Percentiles rank a stretch among this genome's conserved stretches.
These are phyloP conservation scores for Berberis vulgaris DNA, from an alignment of 164 flowering plant species.

Conservation along the genomic window DNA sequence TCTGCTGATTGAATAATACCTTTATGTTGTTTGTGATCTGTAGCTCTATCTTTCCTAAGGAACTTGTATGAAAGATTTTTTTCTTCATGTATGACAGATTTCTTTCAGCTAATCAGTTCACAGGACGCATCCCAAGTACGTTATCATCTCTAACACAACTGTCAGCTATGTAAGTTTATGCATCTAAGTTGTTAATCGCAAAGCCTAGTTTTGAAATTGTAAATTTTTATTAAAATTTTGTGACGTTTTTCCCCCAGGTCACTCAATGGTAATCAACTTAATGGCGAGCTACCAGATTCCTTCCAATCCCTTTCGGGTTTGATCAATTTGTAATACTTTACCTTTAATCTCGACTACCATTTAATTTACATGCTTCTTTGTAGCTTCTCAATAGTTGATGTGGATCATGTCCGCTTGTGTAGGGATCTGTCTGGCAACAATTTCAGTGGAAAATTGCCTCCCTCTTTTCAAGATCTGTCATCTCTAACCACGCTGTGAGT, in stretches of 20 bases:
- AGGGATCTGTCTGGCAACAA: slow-evolving; percentile 81
- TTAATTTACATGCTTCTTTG: neutral
- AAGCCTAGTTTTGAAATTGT: too few relatives aligned
- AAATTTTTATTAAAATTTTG: neutral
- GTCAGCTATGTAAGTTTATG: too few relatives aligned
- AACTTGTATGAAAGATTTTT: too few relatives aligned
- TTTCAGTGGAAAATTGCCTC: slow-evolving; percentile 72
- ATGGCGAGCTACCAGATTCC: slow-evolving; percentile 75
- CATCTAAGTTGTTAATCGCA: too few relatives aligned
- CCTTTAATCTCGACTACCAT: slow-evolving; percentile 1
- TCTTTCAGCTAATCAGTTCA: too few relatives aligned
- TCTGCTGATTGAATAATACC: too few relatives aligned
- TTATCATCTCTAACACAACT: too few relatives aligned
- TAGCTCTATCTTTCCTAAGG: too few relatives aligned
- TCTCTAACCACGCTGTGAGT: slow-evolving; percentile 67
- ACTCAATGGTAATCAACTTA: slow-evolving; percentile 56
- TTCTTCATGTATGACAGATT: too few relatives aligned
- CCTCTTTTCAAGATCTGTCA: slow-evolving; percentile 45
- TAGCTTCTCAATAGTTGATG: neutral
- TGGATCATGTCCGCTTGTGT: slow-evolving; percentile 12
- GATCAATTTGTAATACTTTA: slow-evolving; percentile 54
- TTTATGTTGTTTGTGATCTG: too few relatives aligned
- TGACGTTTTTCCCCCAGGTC: slow-evolving; percentile 45
- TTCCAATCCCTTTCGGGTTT: slow-evolving; percentile 47
- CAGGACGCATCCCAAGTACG: too few relatives aligned